phyloP scores from a whole-genome alignment of 1,284 basidiomycete species.

The Trichosporon sp. region DNA sequence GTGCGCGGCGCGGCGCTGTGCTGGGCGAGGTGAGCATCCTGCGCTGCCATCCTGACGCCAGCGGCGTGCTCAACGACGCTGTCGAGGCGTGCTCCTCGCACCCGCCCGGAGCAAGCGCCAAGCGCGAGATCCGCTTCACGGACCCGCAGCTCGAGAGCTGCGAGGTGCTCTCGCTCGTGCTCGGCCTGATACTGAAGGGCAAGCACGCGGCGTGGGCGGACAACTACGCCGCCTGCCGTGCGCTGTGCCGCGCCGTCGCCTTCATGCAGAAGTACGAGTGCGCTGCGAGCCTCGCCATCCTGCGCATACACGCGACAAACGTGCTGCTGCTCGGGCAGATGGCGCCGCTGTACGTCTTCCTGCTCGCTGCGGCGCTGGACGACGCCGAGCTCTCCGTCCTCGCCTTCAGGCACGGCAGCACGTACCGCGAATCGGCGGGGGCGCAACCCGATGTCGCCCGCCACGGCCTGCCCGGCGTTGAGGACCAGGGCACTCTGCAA shows the following conservation, averaged over 20 bases:
- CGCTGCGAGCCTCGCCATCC: neutral
- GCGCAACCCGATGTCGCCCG: too few species aligned
- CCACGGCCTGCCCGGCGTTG: neutral
- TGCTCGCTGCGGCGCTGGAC: neutral
- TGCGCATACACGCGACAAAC: neutral
- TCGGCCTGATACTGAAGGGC: neutral
- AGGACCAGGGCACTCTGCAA: neutral
- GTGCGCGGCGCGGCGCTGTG: neutral
- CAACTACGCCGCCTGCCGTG: neutral
- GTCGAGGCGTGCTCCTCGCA: neutral
- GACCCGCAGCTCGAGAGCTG: neutral
- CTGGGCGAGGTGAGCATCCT: neutral
- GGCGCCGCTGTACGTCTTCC: neutral
- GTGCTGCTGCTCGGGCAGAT: neutral
- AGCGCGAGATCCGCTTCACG: neutral
- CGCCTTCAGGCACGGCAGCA: neutral
- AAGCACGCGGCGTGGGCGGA: neutral
- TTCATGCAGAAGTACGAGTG: neutral
- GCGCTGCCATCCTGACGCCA: neutral
- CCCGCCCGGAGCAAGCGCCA: neutral
- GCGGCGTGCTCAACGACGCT: neutral
- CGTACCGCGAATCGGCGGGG: too few species aligned
- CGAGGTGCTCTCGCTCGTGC: neutral
- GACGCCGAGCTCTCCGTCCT: neutral
- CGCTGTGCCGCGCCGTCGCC: neutral